These are phyloP conservation scores for Gossypium sturtianum DNA, from an alignment of 345 rosid species.

Conservation along the genomic window DNA sequence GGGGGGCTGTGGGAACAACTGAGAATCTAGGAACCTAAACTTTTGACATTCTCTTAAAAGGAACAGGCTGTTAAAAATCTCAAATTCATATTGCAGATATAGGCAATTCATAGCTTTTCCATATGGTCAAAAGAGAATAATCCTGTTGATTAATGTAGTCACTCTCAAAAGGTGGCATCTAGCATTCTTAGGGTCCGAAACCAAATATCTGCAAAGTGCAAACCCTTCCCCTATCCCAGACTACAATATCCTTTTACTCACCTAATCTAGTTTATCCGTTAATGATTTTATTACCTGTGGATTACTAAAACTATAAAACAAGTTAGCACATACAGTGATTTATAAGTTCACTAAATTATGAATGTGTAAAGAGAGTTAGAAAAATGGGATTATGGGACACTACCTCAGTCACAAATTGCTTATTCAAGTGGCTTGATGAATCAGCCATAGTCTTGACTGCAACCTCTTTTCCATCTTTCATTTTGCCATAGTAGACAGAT, in stretches of 20 bases:
- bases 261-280: no score
- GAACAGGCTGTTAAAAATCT: neutral
- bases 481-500: constrained; percentile 80
- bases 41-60: neutral
- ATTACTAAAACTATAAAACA: neutral
- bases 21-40: neutral
- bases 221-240: no score
- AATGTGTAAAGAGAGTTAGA: neutral
- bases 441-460: constrained; percentile 89
- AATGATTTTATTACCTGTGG: neutral
- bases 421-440: constrained; percentile 49
- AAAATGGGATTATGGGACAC: neutral
- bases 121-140: neutral
- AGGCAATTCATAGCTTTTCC: neutral
- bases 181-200: no score
- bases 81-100: no score
- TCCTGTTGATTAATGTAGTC: neutral
- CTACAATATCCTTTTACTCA: no score
- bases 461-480: constrained; percentile 94
- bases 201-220: no score
- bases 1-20: no score
- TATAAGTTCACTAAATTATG: neutral
- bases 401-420: constrained; percentile 98
- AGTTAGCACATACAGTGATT: neutral
- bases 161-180: no score